Evolutionary conservation across 179 eudicot genomes (phyloP).

Genomic region (Silene vulgaris): DNA sequence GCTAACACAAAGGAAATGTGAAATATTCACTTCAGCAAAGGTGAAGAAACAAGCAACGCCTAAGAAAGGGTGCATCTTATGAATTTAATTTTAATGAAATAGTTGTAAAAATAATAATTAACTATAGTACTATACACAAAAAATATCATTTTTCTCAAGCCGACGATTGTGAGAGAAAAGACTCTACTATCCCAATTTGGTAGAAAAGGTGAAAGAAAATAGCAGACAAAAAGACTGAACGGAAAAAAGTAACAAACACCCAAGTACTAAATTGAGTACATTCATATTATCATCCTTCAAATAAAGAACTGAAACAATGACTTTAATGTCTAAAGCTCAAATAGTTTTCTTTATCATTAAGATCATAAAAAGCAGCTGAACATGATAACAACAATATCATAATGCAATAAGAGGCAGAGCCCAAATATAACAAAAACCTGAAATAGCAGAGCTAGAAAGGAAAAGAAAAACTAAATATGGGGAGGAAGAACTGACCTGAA

Average conservation of each 20-base stretch:
- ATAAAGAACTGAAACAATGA: not conserved
- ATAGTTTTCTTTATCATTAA: not conserved
- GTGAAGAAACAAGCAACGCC: too few relatives aligned
- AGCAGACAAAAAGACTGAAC: not conserved
- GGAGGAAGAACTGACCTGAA: conserved; percentile 50
- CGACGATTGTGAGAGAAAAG: not conserved
- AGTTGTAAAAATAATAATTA: too few relatives aligned
- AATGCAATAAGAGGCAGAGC: not conserved
- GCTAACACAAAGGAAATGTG: too few relatives aligned
- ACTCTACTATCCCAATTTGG: not conserved
- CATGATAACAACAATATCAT: not conserved
- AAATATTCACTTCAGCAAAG: too few relatives aligned
- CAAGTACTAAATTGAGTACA: not conserved
- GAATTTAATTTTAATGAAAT: too few relatives aligned
- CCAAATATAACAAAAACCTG: not conserved
- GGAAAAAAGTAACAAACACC: not conserved
- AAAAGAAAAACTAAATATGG: not conserved
- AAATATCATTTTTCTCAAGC: too few relatives aligned
- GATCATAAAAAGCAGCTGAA: not conserved
- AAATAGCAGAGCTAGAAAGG: not conserved
- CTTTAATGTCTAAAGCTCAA: not conserved
- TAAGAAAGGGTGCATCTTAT: too few relatives aligned
- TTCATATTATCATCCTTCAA: not conserved
- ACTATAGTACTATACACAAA: too few relatives aligned
- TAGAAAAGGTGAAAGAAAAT: not conserved